Base-by-base conservation (phyloP, 225 moss, liverwort and hornwort genomes). In the Takakia lepidozioides region DNA sequence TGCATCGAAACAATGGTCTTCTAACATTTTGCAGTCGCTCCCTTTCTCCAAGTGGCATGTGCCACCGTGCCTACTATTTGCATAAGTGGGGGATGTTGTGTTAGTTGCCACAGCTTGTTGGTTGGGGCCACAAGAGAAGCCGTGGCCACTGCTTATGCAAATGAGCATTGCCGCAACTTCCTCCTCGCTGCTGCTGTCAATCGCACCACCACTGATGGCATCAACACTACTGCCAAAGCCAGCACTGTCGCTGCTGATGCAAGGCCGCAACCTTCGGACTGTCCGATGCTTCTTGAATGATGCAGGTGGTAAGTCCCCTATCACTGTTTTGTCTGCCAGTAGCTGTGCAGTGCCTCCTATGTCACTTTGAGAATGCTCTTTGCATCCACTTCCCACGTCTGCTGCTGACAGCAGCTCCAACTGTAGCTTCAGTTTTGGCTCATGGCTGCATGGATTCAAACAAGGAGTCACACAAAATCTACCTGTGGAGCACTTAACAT, bases 131-230 rank as follows among this genome's bases (percentile, higher is more conserved):
- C 45, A 21, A 23, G 25, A 46, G 10, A 46, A 46, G 14, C 45
- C 45, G 23, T 74, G 69, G 22, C 64, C 74, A 54, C 69, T 74
- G 64, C 74, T 74, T 29, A 74, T 68, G 52, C 74, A 74, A 9
- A 74, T 69, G 13, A 74, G 48, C 20, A 74, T 68, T 19, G 74
- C 74, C 25, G 74, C 74, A 17, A 68, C 74, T 65, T 74, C 74
- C 49, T 74, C 74, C 61, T 74, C 74, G 49, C 74, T 69, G 48
- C 64, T 74, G 48, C 60, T 69, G 47, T 74, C 69, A 46, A 65
- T 53, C 6, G 68, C 64, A 48, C 60, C 56, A 23, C 74, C 64
- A 48, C 30, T 65, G 3, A 60, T 49, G 38, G 30, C 64, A 25
- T 74, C 74, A 11, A 14, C 22, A 26, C 10, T 46, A 49, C 52